Conservation (phyloP, 805 yeast species). For the Grigorovia transvaalensis region DNA sequence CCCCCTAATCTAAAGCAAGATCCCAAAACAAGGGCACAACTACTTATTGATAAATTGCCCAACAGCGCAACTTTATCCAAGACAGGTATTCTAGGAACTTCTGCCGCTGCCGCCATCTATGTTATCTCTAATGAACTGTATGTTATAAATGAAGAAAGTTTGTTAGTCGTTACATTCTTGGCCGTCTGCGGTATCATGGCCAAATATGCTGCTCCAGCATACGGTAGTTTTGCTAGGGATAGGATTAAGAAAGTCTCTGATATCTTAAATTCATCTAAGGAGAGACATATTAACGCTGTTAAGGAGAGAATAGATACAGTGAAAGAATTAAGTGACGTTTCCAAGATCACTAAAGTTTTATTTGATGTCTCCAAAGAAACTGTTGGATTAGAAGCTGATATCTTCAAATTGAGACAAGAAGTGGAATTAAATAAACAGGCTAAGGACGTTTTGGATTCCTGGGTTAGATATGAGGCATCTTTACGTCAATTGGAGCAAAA, state of each 20-base stretch:
- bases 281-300: slow-evolving; percentile 85
- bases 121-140: slow-evolving; percentile 90
- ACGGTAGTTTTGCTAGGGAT: slow-evolving; percentile 87
- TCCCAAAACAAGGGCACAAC: slow-evolving; percentile 83
- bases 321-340: slow-evolving; percentile 82
- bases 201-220: slow-evolving; percentile 87
- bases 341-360: slow-evolving; percentile 78
- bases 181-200: slow-evolving; percentile 67
- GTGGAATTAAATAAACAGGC: slow-evolving; percentile 85
- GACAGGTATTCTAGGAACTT: slow-evolving; percentile 91
- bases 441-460: slow-evolving; percentile 89
- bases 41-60: slow-evolving; percentile 87
- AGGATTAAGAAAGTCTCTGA: slow-evolving; percentile 73
- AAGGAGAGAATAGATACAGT: slow-evolving; percentile 85
- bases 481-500: slow-evolving; percentile 94
- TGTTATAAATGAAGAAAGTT: slow-evolving; percentile 89
- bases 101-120: slow-evolving; percentile 88
- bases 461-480: slow-evolving; percentile 97
- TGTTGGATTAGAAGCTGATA: slow-evolving; percentile 87
- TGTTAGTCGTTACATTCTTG: slow-evolving; percentile 69
- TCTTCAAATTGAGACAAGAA: slow-evolving; percentile 86
- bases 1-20: slow-evolving; percentile 29
- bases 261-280: slow-evolving; percentile 78
- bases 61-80: slow-evolving; percentile 81
- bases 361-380: slow-evolving; percentile 95